Base-by-base conservation (phyloP, 768 basidiomycete genomes). In the Lactifluus piperatus region DNA sequence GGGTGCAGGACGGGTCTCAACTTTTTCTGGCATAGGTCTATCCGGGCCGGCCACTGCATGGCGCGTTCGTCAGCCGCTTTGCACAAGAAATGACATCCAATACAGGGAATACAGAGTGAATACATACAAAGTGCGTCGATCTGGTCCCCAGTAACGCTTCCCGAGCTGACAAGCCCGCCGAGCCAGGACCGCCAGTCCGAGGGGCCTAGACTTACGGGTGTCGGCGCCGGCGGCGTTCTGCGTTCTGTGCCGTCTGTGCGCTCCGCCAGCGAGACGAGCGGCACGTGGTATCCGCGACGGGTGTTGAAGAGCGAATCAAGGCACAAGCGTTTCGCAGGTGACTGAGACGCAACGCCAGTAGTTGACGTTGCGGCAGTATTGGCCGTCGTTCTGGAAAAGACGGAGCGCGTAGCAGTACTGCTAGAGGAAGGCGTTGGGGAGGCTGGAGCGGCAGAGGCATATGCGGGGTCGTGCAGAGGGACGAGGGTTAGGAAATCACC, bases 301-400 rank as follows among this genome's bases (percentile, higher is more conserved):
- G 79, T 73, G 65, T 80, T 73, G 68, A 86, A 85, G 52, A 88
- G 71, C 9, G 84, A 83, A 39, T 79, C 81, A 64, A 84, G 81
- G 16, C 70, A 72, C 7, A 76, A 73, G 49, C 71, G 70, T 8
- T 71, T 63, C 13, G 79, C 69, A 16, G 70, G 68, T 9, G 69
- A 73, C 45, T 18, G 34, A 0, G 54, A 20, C 13, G 26, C 36
- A 26, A 26, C 37, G 10, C 44, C n/a, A 20, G 43, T n/a, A 10
- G 27, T 37, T 10, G 51, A 27, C 24, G 50, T 60, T 4, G 54
- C 16, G 36, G 39, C 43, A 5, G 53, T 45, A 44, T 36, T 49
- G 9, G 55, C 5, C 22, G 49, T 36, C 51, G 5, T 32, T 2
- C 14, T 9, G 9, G 58, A 58, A 18, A 49, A 7, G 34, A 54